Conservation (phyloP, 495 filamentous ascomycete genomes). For the Bombardia bombarda region DNA sequence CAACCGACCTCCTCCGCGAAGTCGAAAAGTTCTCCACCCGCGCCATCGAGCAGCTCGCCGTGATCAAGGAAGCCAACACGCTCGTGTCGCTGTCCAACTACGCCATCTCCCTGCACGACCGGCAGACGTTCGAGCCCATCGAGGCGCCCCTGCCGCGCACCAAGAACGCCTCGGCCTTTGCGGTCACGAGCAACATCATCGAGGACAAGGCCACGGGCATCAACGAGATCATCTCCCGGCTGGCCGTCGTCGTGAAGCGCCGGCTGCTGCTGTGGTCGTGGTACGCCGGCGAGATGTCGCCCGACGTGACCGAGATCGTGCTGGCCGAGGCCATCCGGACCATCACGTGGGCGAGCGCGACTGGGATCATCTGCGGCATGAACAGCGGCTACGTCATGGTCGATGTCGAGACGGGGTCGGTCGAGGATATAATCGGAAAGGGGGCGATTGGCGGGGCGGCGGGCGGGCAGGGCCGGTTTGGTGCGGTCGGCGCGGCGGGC, state of each 20-base stretch:
- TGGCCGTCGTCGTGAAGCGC: slow-evolving; percentile 89
- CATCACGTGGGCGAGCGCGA: slow-evolving; percentile 82
- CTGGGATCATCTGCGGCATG: slow-evolving; percentile 77
- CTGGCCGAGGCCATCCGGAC: slow-evolving; percentile 73
- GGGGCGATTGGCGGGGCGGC: slow-evolving; percentile 63
- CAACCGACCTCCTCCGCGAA: slow-evolving; percentile 82
- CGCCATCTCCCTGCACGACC: slow-evolving; percentile 79
- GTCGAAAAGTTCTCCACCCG: slow-evolving; percentile 86
- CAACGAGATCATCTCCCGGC: slow-evolving; percentile 77
- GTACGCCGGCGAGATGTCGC: slow-evolving; percentile 83
- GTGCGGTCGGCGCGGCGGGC: slow-evolving; percentile 51
- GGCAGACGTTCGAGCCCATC: slow-evolving; percentile 71
- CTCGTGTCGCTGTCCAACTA: slow-evolving; percentile 86
- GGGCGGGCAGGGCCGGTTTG: slow-evolving; percentile 57
- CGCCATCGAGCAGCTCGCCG: slow-evolving; percentile 83
- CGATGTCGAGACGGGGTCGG: slow-evolving; percentile 62
- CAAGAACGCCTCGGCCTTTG: slow-evolving; percentile 81
- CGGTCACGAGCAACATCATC: slow-evolving; percentile 89
- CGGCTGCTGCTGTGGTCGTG: slow-evolving; percentile 87
- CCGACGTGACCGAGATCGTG: slow-evolving; percentile 65
- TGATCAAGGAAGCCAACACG: slow-evolving; percentile 88
- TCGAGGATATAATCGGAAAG: slow-evolving; percentile 71
- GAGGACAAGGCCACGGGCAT: slow-evolving; percentile 81
- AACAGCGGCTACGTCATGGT: slow-evolving; percentile 83
- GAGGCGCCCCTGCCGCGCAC: slow-evolving; percentile 62